Base-by-base conservation (phyloP, 208 protist species). In the Acanthamoeba culbertsoni region DNA sequence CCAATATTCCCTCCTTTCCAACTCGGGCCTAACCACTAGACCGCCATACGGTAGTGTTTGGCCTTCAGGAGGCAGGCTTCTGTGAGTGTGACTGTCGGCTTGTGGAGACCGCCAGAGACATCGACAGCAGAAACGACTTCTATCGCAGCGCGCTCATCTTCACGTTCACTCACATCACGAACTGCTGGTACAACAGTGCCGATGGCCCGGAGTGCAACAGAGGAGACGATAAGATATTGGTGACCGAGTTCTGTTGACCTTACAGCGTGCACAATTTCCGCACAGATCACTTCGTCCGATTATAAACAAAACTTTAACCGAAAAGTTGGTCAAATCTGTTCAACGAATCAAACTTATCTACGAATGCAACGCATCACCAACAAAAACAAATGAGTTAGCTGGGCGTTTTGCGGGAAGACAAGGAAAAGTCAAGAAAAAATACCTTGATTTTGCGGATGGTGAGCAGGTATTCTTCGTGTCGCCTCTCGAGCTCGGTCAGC, bases 371-470 rank as follows among this genome's bases (percentile, higher is more conserved):
- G n/a, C n/a, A n/a, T n/a, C n/a, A n/a, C n/a, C n/a, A n/a, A n/a
- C n/a, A n/a, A n/a, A n/a, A n/a, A n/a, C n/a, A n/a, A n/a, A n/a
- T n/a, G n/a, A n/a, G n/a, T n/a, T n/a, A n/a, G n/a, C n/a, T n/a
- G n/a, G n/a, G n/a, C n/a, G n/a, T n/a, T n/a, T n/a, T n/a, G n/a
- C n/a, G 48, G 48, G 48, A 55, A 55, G 48, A 55, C 8, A 18
- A 55, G 18, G 48, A 55, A 23, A 23, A 23, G 48, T 23, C 12
- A 55, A 18, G 48, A 35, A 3, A 35, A 40, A 0, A n/a, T 6
- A 86, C 77, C 51, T 86, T 86, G 77, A 86, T 86, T 33, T 86
- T 86, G 77, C 77, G 77, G 28, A 86, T 86, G 45, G 77, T 57
- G 77, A 86, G 77, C 16, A 86, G 77, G 77, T 86, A 86, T 62